Evolutionary conservation across 2,329 filamentous ascomycete species (phyloP).

Genomic region (Chaetothyriales sp.): DNA sequence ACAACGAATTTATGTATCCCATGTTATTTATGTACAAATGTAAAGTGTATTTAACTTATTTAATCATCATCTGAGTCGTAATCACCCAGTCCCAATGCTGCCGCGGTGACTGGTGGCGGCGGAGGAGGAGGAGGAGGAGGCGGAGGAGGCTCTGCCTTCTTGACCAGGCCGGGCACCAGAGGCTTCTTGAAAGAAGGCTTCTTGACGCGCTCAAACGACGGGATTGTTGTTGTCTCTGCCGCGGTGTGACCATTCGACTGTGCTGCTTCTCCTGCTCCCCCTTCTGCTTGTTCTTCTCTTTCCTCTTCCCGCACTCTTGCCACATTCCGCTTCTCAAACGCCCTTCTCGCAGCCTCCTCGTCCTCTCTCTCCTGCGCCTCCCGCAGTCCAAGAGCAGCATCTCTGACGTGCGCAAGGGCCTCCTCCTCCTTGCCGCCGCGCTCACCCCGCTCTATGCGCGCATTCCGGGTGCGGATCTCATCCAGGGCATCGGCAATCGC

Average conservation of each 20-base stretch:
- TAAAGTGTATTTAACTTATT: too few relatives aligned
- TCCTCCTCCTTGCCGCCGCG: slow-evolving; percentile 46
- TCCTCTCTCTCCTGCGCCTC: slow-evolving; percentile 63
- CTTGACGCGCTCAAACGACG: slow-evolving; percentile 57
- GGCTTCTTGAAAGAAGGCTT: slow-evolving; percentile 69
- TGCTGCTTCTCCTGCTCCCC: slow-evolving; percentile 23
- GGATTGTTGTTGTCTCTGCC: slow-evolving; percentile 31
- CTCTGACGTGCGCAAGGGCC: slow-evolving; percentile 39
- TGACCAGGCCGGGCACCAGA: slow-evolving; percentile 56
- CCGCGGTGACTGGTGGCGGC: slow-evolving; percentile 1
- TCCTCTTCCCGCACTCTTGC: slow-evolving; percentile 38
- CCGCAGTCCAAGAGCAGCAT: slow-evolving; percentile 42
- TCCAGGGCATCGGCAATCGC: slow-evolving; percentile 89
- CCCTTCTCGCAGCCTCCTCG: slow-evolving; percentile 61
- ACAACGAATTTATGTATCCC: too few relatives aligned
- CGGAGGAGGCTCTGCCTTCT: slow-evolving; percentile 41
- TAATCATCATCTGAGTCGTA: slow-evolving; percentile 13
- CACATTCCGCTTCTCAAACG: slow-evolving; percentile 53
- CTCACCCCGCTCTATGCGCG: slow-evolving; percentile 64
- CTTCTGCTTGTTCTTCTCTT: slow-evolving; percentile 29
- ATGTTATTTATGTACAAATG: background rate
- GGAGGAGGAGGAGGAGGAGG: slow-evolving; percentile 1
- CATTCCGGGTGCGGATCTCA: slow-evolving; percentile 84
- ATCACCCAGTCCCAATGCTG: slow-evolving; percentile 11
- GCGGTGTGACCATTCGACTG: slow-evolving; percentile 23